Evolutionary conservation across 805 yeast genomes (phyloP).

Genomic region (Wickerhamiella hasegawae): DNA sequence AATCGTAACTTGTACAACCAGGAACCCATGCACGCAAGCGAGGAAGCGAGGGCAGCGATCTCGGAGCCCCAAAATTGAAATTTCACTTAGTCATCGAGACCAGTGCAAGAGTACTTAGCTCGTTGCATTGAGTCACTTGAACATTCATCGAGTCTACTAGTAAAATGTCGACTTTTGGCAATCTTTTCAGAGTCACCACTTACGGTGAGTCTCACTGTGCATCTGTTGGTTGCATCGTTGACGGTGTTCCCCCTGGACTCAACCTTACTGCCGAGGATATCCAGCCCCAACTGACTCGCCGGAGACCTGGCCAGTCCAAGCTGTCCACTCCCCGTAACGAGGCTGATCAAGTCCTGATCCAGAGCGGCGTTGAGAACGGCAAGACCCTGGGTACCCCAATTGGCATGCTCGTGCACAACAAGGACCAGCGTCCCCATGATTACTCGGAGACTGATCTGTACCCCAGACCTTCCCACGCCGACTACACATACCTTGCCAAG

Average conservation of each 20-base stretch:
- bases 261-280: conserved; percentile 69
- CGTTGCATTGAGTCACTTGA: too few relatives aligned
- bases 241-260: conserved; percentile 95
- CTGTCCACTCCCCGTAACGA: conserved; percentile 91
- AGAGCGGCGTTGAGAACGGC: conserved; percentile 87
- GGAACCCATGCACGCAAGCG: too few relatives aligned
- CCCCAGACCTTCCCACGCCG: conserved; percentile 98
- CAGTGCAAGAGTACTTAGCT: too few relatives aligned
- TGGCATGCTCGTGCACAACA: conserved; percentile 80
- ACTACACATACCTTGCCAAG: conserved; percentile 78
- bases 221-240: conserved; percentile 96
- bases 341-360: conserved; percentile 82
- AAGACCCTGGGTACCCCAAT: conserved; percentile 89
- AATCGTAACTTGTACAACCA: too few relatives aligned
- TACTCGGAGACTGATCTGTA: conserved; percentile 87
- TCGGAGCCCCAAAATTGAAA: too few relatives aligned
- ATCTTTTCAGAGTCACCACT: conserved; percentile 61
- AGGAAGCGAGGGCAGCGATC: too few relatives aligned
- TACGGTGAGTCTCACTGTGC: conserved; percentile 97
- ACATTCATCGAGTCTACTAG: too few relatives aligned
- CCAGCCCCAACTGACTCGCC: conserved; percentile 89
- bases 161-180: conserved; percentile 74
- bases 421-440: conserved; percentile 95
- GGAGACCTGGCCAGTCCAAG: conserved; percentile 95
- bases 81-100: too few relatives aligned